These are phyloP conservation scores for Platanthera zijinensis DNA, from an alignment of 106 monocot species.

Conservation along the genomic window DNA sequence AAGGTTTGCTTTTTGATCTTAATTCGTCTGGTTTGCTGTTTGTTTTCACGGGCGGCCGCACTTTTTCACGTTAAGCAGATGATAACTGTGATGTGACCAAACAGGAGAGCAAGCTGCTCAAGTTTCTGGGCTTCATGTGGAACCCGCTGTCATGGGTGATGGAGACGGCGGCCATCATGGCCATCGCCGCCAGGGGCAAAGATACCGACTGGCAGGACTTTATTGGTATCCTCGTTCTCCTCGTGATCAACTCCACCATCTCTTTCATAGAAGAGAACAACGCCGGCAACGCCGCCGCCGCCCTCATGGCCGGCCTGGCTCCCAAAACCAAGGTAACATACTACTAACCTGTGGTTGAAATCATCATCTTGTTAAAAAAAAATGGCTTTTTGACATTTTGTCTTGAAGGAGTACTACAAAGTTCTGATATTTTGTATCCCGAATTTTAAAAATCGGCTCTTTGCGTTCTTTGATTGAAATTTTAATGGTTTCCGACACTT, in stretches of 20 bases:
- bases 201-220: conserved; percentile 92
- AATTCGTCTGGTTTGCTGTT: not conserved
- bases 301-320: conserved; percentile 71
- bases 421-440: not conserved
- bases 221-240: conserved; percentile 65
- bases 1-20: conserved; percentile 19
- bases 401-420: not conserved
- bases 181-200: conserved; percentile 61
- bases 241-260: conserved; percentile 91
- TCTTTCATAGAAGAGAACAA: conserved; percentile 87
- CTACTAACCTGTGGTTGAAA: not conserved
- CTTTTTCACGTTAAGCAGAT: not conserved
- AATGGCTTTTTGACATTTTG: not conserved
- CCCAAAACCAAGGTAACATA: conserved; percentile 58
- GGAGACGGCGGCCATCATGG: conserved; percentile 92
- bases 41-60: not conserved
- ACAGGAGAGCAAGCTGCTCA: conserved; percentile 87
- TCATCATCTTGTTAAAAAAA: not conserved
- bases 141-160: conserved; percentile 99
- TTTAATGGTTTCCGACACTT: not conserved
- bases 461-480: not conserved
- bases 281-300: conserved; percentile 71
- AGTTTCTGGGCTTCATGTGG: conserved; percentile 98
- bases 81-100: not conserved
- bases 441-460: not conserved